Evolutionary conservation across 2,329 filamentous ascomycete species (phyloP).

Genomic region (Cercospora citrullina): DNA sequence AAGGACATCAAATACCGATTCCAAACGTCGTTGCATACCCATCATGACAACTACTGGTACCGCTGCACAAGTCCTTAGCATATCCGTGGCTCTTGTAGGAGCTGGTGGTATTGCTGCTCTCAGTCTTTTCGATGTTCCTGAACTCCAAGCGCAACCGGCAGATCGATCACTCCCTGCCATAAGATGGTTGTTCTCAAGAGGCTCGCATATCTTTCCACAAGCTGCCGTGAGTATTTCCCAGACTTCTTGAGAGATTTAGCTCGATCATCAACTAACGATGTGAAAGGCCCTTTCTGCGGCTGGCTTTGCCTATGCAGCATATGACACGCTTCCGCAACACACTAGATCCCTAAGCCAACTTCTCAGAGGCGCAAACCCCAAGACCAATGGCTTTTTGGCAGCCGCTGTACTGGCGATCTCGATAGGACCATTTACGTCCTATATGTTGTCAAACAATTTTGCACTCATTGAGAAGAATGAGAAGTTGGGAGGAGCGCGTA

Average conservation of each 20-base stretch:
- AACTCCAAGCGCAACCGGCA: slow-evolving; percentile 33
- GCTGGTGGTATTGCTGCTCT: slow-evolving; percentile 31
- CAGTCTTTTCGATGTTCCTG: slow-evolving; percentile 31
- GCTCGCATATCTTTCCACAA: slow-evolving; percentile 33
- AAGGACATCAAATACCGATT: not conserved
- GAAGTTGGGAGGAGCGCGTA: slow-evolving; percentile 29
- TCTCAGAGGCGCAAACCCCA: slow-evolving; percentile 23
- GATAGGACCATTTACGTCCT: slow-evolving; percentile 31
- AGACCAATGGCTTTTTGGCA: slow-evolving; percentile 27
- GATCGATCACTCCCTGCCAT: slow-evolving; percentile 30
- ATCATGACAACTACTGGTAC: slow-evolving; percentile 3
- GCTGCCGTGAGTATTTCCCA: slow-evolving; percentile 17
- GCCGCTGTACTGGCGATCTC: slow-evolving; percentile 29
- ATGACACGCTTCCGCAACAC: slow-evolving; percentile 23
- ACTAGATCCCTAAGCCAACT: slow-evolving; percentile 16
- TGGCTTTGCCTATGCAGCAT: slow-evolving; percentile 33
- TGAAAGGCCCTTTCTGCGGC: slow-evolving; percentile 22
- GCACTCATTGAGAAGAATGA: slow-evolving; percentile 35
- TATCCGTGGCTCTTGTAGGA: slow-evolving; percentile 29
- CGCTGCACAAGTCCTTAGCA: slow-evolving; percentile 24
- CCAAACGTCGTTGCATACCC: not conserved
- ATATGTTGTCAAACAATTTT: slow-evolving; percentile 35
- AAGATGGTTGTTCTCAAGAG: slow-evolving; percentile 33
- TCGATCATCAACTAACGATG: not conserved
- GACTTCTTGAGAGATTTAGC: not conserved